Evolutionary conservation across 495 filamentous ascomycete species (phyloP), one percentile per base, ranked within the genome.

Genomic region (Aspergillus bertholletiae): DNA sequence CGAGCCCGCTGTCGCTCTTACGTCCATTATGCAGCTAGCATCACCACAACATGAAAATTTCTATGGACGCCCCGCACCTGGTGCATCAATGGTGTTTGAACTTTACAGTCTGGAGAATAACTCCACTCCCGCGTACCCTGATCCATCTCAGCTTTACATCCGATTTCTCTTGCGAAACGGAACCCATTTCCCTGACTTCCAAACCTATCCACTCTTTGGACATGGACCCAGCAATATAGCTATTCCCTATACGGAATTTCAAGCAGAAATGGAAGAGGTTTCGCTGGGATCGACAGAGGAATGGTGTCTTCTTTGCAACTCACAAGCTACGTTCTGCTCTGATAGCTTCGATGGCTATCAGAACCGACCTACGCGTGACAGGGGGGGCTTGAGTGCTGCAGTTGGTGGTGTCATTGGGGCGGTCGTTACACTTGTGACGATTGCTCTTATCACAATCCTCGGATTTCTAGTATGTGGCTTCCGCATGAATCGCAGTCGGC

Each of bases 111-210:
- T 75, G 15, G 72, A 69, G 67, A 80, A 69, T 62, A 74, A 56
- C 55, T 64, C 55, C 5, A 55, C 67, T 22, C 64, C 59, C 15
- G 64, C 56, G 65, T 87, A 78, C 56, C 86, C 87, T 0, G 61
- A 63, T 28, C 57, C 65, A 7, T 70, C 79, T 18, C 77, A 89
- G 40, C 75, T 93, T 34, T 82, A 76, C 55, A 86, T 96, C 26
- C 83, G 90, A 35, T 91, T 92, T 72, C 69, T 88, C 11, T 83
- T 92, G 68, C 80, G 83, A 60, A 95, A 95, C 65, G 88, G 87
- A 40, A 88, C 88, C 13, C 78, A 79, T n/a, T 68, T 76, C 18
- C 57, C 63, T 24, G 65, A 74, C 22, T 80, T 87, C 7, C 57
- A 50, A 2, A 61, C 74, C 4, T 92, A 82, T 67, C 84, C 88